Base-by-base conservation (phyloP, 164 flowering plant genomes). In the Stephania japonica region DNA sequence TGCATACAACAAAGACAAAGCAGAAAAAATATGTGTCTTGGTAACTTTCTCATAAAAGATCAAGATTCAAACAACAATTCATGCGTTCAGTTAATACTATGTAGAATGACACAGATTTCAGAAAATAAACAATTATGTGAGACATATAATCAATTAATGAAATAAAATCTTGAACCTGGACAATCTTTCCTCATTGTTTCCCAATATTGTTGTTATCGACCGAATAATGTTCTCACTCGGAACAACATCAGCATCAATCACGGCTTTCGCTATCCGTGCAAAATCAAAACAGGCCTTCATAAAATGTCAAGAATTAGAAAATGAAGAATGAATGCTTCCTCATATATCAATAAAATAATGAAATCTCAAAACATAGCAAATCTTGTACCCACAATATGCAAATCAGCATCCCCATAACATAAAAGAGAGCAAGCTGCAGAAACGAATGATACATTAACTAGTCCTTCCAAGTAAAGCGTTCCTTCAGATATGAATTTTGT, bases 281-380 rank as follows among this genome's bases (percentile, higher is more conserved):
- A 93, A 91, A 78, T 96, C 99, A 84, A 93, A 90, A 80, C 94
- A 91, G 73, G 97, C 98, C 99, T 95, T 42, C 74, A 86, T 43
- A 85, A 70, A 83, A 80, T 67, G 72, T 5, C 59, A 77, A 59
- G 69, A 26, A 72, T 84, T 76, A 86, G 80, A 50, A 44, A 79
- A 74, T n/a, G 71, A 75, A 66, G 71, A 18, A 32, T 72, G 65
- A 69, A 63, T 16, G 44, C 7, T 50, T 38, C 53, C 27, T 47
- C 26, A 47, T 21, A 72, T 71, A 67, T 23, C 13, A 67, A 69
- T 42, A 18, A 24, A 77, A 43, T 59, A 73, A 71, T 62, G 38
- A 72, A 49, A 61, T 70, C 32, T 76, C 64, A n/a, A 50, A 50
- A 27, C 5, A 16, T 23, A 11, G 73, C 25, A 5, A 63, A 32